phyloP scores from a whole-genome alignment of 192 early-diverging fungal species.

The Coemansia sp. region DNA sequence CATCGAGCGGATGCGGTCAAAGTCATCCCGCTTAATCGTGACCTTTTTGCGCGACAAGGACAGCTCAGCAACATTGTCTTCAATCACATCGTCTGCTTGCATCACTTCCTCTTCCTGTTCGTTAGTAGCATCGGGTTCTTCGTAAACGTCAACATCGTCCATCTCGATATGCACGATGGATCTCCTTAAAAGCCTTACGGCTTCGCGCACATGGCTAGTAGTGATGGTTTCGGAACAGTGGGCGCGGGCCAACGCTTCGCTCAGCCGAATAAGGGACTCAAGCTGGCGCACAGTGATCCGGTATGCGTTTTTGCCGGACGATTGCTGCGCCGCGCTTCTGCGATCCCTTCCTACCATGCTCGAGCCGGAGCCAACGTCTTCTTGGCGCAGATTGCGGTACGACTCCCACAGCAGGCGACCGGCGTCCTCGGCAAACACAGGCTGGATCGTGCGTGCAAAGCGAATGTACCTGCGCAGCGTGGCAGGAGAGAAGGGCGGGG shows the following conservation, averaged over 20 bases:
- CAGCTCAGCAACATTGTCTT: background rate
- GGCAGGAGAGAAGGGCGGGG: constrained; percentile 72
- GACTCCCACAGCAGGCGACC: constrained; percentile 73
- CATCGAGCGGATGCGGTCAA: constrained; percentile 58
- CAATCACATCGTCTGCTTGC: constrained; percentile 30
- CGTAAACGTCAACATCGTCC: constrained; percentile 70
- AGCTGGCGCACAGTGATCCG: constrained; percentile 96
- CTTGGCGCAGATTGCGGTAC: constrained; percentile 85
- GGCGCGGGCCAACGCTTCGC: constrained; percentile 91
- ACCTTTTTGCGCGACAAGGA: constrained; percentile 31
- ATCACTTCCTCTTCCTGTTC: constrained; percentile 8
- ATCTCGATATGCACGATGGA: constrained; percentile 88
- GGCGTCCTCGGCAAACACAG: constrained; percentile 75
- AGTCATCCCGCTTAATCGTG: constrained; percentile 63
- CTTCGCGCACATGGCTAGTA: constrained; percentile 77
- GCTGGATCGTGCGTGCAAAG: constrained; percentile 86
- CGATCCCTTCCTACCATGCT: background rate
- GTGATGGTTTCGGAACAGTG: constrained; percentile 71
- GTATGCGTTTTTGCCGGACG: constrained; percentile 62
- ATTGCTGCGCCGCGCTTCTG: constrained; percentile 6
- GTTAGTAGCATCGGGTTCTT: constrained; percentile 37
- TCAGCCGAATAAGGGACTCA: constrained; percentile 93
- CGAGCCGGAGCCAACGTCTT: constrained; percentile 69
- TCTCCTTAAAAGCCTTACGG: constrained; percentile 76
- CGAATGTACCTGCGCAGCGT: constrained; percentile 82